Conservation (phyloP, 139 green algal species). For the Dunaliella primolecta region DNA sequence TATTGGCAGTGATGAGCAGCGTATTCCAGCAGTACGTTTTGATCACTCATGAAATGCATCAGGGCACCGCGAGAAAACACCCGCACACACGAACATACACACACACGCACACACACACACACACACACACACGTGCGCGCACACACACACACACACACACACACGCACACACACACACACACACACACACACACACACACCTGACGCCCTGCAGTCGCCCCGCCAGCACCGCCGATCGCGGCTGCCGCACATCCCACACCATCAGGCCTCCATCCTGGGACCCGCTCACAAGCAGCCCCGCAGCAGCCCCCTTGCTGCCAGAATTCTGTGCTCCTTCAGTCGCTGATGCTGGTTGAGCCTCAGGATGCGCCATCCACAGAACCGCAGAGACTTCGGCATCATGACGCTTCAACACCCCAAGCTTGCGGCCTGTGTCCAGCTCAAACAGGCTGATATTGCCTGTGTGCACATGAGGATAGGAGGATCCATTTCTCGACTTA, state of each 20-base stretch:
- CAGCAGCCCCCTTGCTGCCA: background rate
- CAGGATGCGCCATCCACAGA: background rate
- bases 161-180: too few species aligned
- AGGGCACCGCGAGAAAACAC: too few species aligned
- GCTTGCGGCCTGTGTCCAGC: background rate
- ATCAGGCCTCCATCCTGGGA: conserved; percentile 14
- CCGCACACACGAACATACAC: too few species aligned
- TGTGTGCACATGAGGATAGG: background rate
- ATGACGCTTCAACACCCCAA: conserved; percentile 6
- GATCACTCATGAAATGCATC: too few species aligned
- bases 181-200: background rate
- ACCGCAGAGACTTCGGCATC: background rate
- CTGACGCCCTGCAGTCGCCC: conserved; percentile 2
- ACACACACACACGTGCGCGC: too few species aligned
- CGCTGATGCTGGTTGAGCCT: background rate
- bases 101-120: too few species aligned
- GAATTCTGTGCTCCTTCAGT: background rate
- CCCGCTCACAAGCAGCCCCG: conserved; percentile 11
- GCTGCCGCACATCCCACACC: conserved; percentile 29
- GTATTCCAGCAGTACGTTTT: too few species aligned
- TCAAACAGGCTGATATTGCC: conserved; percentile 2
- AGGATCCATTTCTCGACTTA: too few species aligned
- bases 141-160: too few species aligned
- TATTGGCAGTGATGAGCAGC: too few species aligned
- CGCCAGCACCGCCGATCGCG: too few species aligned